Conservation (phyloP, 768 basidiomycete genomes). For the Xerocomellus amylosporus region DNA sequence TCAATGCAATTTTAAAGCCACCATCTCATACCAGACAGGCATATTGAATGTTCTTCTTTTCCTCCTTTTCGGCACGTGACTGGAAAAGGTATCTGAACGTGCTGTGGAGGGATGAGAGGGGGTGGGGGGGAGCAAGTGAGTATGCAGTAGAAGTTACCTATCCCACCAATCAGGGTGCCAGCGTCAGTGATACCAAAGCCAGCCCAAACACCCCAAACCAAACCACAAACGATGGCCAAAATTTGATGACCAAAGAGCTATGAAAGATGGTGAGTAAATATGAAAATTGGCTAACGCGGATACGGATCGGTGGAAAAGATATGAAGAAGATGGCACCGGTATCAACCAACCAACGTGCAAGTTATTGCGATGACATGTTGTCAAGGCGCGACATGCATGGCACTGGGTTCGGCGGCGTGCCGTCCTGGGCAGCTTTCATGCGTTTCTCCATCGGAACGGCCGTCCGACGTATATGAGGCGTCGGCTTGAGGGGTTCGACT, state of each 20-base stretch:
- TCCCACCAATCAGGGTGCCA: conserved; percentile 81
- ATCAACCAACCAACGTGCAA: conserved; percentile 66
- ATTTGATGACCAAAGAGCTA: conserved; percentile 93
- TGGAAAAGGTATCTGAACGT: conserved; percentile 82
- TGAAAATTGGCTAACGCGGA: not conserved
- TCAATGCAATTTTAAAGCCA: conserved; percentile 79
- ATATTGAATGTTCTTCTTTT: conserved; percentile 55
- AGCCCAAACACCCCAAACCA: conserved; percentile 86
- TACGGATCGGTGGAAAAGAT: conserved; percentile 75
- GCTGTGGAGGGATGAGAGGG: conserved; percentile 37
- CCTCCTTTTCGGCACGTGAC: conserved; percentile 71
- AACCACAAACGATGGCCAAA: conserved; percentile 79
- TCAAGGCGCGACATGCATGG: conserved; percentile 22
- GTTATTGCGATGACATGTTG: conserved; percentile 31
- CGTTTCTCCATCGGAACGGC: conserved; percentile 25
- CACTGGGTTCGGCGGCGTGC: conserved; percentile 29
- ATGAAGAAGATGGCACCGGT: conserved; percentile 81
- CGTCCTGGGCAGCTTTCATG: conserved; percentile 27
- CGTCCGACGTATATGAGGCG: not conserved
- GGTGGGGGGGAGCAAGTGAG: not conserved
- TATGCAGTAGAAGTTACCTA: conserved; percentile 82
- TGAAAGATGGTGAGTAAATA: conserved; percentile 4
- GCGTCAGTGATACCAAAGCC: conserved; percentile 86
- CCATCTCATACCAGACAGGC: conserved; percentile 77
- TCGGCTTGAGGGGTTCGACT: conserved; percentile 34